Evolutionary conservation across 2,329 filamentous ascomycete genomes (phyloP).

Genomic region (Parafenestella ontariensis): DNA sequence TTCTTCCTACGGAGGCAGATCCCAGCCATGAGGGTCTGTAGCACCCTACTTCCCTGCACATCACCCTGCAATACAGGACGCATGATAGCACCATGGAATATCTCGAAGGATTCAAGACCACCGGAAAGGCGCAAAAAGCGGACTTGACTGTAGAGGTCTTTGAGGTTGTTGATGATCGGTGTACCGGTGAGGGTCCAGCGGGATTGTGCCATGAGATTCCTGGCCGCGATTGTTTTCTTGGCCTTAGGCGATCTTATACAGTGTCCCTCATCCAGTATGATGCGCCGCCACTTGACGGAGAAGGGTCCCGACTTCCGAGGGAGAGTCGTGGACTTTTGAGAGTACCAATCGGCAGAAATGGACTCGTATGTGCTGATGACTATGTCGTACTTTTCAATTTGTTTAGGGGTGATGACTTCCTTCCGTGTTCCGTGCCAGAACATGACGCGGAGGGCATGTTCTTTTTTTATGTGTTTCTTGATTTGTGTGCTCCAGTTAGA

Average conservation of each 20-base stretch:
- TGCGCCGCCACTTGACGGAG: conserved; percentile 74
- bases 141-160: conserved; percentile 80
- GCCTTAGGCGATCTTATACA: conserved; percentile 79
- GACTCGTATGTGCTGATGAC: conserved; percentile 87
- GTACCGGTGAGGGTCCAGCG: conserved; percentile 71
- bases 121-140: conserved; percentile 79
- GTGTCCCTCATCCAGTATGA: conserved; percentile 62
- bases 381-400: conserved; percentile 73
- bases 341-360: conserved; percentile 70
- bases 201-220: conserved; percentile 70
- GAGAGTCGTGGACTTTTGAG: conserved; percentile 48
- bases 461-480: conserved; percentile 69
- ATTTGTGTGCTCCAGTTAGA: conserved; percentile 89
- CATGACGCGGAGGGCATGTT: conserved; percentile 70
- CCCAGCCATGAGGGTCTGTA: conserved; percentile 80
- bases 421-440: conserved; percentile 74
- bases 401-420: conserved; percentile 56
- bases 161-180: conserved; percentile 82
- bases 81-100: conserved; percentile 77
- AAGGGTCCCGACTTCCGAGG: conserved; percentile 56
- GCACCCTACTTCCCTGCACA: conserved; percentile 65
- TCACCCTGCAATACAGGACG: conserved; percentile 69
- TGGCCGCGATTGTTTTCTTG: conserved; percentile 73
- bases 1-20: conserved; percentile 84
- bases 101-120: conserved; percentile 72